Evolutionary conservation across 768 basidiomycete genomes (phyloP), one percentile per base, ranked within the genome.

Genomic region (Cantharellus cinnabarinus): DNA sequence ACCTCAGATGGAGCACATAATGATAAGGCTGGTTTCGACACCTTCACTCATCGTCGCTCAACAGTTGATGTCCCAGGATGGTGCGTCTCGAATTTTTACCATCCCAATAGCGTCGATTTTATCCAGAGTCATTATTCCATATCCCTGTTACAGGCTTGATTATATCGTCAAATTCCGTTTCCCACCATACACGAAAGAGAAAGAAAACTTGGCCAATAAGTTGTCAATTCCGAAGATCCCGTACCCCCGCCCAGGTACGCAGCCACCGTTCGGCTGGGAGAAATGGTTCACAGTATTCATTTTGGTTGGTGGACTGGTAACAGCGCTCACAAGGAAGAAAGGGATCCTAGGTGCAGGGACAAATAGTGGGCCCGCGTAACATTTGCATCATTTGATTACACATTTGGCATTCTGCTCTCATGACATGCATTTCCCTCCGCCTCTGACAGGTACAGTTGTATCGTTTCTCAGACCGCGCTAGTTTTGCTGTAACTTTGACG

Each of bases 11-110:
- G 83, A 5, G 67, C 70, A 34, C 78, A 82, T 63, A 51, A 70
- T 10, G 66, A 79, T 60, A 76, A 75, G 63, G 73, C 75, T 63
- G 77, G 75, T 57, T 83, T 75, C 60, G 76, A 81, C 34, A 65
- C 70, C 1, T 83, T 81, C 66, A 73, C 73, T 2, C 77, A 80
- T 53, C 70, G 79, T 35, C 77, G 89, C 57, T 67, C 80, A 3
- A 77, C 81, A 0, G 50, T 77, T 4, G 72, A 75, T 62, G 70
- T 68, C 2, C 76, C 74, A 41, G 60, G 66, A 59, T 75, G 38
- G 66, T 71, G 7, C 71, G 34, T 81, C 83, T 3, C 71, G 68
- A 66, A 79, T 76, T 81, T 82, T 59, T 50, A 76, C 48, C n/a
- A n/a, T 34, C 34, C 69, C 5, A 54, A 20, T 56, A 51, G 37